Evolutionary conservation across 1,139 yeast species (phyloP).

Genomic region (Scheffersomyces lignicola): DNA sequence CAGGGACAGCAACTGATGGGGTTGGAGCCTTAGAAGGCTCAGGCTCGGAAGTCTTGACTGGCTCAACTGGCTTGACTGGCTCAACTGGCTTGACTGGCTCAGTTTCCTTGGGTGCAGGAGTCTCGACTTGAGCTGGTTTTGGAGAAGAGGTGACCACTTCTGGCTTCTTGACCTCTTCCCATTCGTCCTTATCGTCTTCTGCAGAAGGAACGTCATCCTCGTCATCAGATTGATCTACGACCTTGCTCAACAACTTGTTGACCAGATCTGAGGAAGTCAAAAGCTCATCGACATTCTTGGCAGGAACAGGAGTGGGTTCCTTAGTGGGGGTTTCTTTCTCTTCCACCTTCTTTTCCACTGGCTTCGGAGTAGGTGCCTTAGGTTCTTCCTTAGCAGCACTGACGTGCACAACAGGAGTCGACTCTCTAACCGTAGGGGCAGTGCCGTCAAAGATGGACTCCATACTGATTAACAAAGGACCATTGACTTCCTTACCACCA

Average conservation of each 20-base stretch:
- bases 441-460: slow-evolving; percentile 76
- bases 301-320: slow-evolving; percentile 14
- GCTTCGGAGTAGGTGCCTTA: slow-evolving; percentile 18
- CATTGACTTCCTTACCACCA: slow-evolving; percentile 71
- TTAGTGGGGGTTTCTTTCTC: slow-evolving; percentile 8
- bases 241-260: slow-evolving; percentile 38
- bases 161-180: slow-evolving; percentile 43
- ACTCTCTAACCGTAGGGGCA: slow-evolving; percentile 43
- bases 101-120: slow-evolving; percentile 18
- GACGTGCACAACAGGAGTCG: slow-evolving; percentile 32
- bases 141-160: slow-evolving; percentile 13
- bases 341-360: slow-evolving; percentile 12
- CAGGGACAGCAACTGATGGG: slow-evolving; percentile 1
- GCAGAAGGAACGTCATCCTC: slow-evolving; percentile 32
- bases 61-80: slow-evolving; percentile 8
- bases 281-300: slow-evolving; percentile 37
- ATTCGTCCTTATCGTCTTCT: slow-evolving; percentile 37
- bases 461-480: slow-evolving; percentile 81
- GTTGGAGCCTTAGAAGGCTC: slow-evolving; percentile 7
- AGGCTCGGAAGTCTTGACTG: slow-evolving; percentile 1
- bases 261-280: slow-evolving; percentile 42
- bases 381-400: slow-evolving; percentile 26
- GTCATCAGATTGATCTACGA: slow-evolving; percentile 40
- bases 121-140: slow-evolving; percentile 13
- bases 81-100: slow-evolving; percentile 14